Percentiles rank a stretch among this genome's conserved stretches.
phyloP scores from a whole-genome alignment of 345 rosid species.

The Mercurialis annua region DNA sequence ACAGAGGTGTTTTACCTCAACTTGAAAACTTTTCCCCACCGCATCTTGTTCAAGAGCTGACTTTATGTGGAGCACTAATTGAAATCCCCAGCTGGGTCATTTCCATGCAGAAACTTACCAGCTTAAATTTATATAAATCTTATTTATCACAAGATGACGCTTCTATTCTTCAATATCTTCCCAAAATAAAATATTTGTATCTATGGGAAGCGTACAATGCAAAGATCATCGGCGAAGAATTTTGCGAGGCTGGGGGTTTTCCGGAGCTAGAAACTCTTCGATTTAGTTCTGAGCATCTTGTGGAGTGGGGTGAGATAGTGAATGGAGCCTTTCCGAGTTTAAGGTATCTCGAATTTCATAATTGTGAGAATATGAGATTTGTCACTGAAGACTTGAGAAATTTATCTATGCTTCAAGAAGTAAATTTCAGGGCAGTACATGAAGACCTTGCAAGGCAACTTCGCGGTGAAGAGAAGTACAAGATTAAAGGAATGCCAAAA shows the following conservation, averaged over 20 bases:
- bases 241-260: constrained; percentile 5
- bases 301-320: constrained; percentile 8
- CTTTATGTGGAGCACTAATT: background rate
- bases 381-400: constrained; percentile 5
- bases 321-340: constrained; percentile 7
- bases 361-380: background rate
- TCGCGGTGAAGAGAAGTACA: constrained; percentile 6
- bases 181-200: constrained; percentile 1
- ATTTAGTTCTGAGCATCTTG: constrained; percentile 1
- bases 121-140: background rate
- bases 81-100: background rate
- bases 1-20: background rate
- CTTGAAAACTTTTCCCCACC: constrained; percentile 8
- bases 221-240: too few relatives aligned
- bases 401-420: background rate
- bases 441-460: background rate
- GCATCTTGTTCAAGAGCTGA: constrained; percentile 4
- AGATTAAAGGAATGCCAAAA: background rate
- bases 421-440: fast-evolving
- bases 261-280: constrained; percentile 1
- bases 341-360: background rate
- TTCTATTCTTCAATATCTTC: background rate
- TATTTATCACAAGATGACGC: background rate
- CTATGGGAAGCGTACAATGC: too few relatives aligned
- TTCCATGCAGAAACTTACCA: too few relatives aligned